Base-by-base conservation (phyloP, 306 rosid species). In the Adenanthera pavonina region DNA sequence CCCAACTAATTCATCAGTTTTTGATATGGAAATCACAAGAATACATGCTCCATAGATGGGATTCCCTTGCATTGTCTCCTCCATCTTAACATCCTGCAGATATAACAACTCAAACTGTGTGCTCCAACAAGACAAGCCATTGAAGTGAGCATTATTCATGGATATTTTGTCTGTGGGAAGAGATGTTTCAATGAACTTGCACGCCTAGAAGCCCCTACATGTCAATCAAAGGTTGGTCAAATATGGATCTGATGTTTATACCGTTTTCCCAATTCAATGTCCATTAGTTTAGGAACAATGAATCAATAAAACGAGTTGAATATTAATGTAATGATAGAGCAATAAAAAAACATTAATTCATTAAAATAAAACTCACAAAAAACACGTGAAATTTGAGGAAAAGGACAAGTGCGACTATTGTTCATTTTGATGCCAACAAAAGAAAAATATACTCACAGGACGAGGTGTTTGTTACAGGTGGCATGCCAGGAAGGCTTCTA, bases 1-100 rank as follows among this genome's bases (percentile, higher is more conserved):
- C 53, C 52, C 74, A 69, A 69, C 74, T n/a, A 25, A 43, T 69
- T 69, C 72, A 11, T 68, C 53, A 67, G 34, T 41, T 41, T 67
- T 67, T 67, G 14, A 67, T 3, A 19, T 69, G 51, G 53, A 17
- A 69, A 44, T 44, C 74, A 69, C 19, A 44, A 3, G 34, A 40
- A n/a, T 69, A 44, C 34, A 68, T 8, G 8, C 4, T 14, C 5
- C 74, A 69, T 20, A 6, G 74, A 69, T 44, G 69, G 46, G 20
- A 64, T 34, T 3, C 1, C 20, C 7, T 36, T 64, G 69, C 19
- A 19, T 3, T 33, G 69, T 16, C 48, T 72, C 65, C 48, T 35
- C 77, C 77, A 72, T 8, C 48, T 51, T 14, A 25, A 60, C 62
- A 66, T 13, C 44, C 56, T 20, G 10, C 51, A 54, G 66, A 56